Evolutionary conservation across 371 early-diverging fungal genomes (phyloP), one percentile per base, ranked within the genome.

Genomic region (Blastocladiella emersonii): DNA sequence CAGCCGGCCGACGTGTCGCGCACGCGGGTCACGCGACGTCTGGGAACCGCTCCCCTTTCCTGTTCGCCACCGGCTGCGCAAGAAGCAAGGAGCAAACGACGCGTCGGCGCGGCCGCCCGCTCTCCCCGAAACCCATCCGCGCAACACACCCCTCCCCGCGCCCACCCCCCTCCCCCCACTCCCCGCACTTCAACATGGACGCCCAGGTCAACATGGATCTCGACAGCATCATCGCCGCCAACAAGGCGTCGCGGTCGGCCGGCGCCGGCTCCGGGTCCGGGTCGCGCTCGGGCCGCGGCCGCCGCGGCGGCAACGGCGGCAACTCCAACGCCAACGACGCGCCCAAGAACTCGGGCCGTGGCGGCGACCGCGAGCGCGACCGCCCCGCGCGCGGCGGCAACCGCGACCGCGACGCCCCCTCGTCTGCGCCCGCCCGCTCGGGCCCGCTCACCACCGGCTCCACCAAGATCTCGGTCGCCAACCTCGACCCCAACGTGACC

Each of bases 401-500:
- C 48, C 23, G 48, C 48, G 8, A 8, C 5, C 39, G 13, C 5
- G 8, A 39, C 39, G 8, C 39, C 8, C 39, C 45, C 15, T 10
- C 53, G 10, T 27, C 53, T 5, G 53, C 53, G 1, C 10, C 21
- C 1, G 48, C 48, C n/a, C 39, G 39, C 13, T 39, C 39, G 8
- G 39, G 17, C 10, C 3, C 45, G 5, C 45, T 44, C 19, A 44
- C 45, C 19, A 30, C 53, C 30, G 53, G 30, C 30, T 51, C 53
- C 30, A 15, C 37, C 69, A 83, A 85, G 76, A 81, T 89, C 55
- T 73, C 81, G 48, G 80, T 90, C 62, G 78, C 82, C 64, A 88
- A 89, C 76, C 79, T 90, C 41, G 84, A 84, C 71, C 76, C 71
- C 57, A 78, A 70, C 61, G 89, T 90, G 49, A 80, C 86, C 37